Conservation (phyloP, 768 basidiomycete species). For the Psilocybe subaeruginosa region DNA sequence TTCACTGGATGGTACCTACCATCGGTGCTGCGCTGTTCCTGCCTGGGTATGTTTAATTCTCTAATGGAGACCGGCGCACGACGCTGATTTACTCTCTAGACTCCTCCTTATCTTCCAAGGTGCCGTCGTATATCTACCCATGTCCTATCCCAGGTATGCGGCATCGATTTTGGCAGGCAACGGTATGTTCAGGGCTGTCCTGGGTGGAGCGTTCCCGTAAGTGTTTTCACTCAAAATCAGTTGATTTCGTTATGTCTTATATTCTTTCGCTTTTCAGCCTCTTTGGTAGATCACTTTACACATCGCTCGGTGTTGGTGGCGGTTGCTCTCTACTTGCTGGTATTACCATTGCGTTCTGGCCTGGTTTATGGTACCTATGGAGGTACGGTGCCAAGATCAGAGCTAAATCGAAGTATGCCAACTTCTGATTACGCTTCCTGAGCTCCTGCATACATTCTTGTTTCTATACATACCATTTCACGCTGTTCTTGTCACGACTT, state of each 20-base stretch:
- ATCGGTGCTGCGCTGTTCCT: not conserved
- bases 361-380: not conserved
- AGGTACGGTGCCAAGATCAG: not conserved
- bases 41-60: not conserved
- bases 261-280: not conserved
- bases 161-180: not conserved
- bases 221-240: not conserved
- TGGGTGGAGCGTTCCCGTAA: conserved; percentile 2
- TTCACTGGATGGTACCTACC: not conserved
- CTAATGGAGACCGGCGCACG: not conserved
- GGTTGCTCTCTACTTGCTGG: conserved; percentile 7
- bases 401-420: not conserved
- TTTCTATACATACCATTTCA: too few species aligned
- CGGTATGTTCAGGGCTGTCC: not conserved
- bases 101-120: not conserved
- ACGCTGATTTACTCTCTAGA: not conserved
- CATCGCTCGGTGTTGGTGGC: not conserved
- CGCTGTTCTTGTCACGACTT: too few species aligned
- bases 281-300: not conserved
- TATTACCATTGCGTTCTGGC: not conserved
- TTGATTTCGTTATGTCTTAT: not conserved
- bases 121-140: not conserved
- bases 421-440: not conserved
- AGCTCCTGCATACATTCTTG: too few species aligned
- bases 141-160: not conserved